These are phyloP conservation scores for Metarhizium rileyi DNA, from an alignment of 2,329 filamentous ascomycete genomes.

Conservation along the genomic window DNA sequence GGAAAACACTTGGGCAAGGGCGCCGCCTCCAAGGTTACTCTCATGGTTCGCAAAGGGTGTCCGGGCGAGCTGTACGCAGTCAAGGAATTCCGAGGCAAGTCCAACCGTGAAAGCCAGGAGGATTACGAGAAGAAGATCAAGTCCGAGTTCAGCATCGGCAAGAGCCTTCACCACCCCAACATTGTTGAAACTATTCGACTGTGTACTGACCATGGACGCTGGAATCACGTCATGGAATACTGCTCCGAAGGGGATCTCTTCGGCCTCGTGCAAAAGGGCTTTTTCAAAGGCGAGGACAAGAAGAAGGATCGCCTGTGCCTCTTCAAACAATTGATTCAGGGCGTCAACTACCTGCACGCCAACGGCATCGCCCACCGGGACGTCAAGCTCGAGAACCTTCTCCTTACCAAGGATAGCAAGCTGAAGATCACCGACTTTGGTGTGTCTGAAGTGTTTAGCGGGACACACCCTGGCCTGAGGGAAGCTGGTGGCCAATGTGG, in stretches of 20 bases:
- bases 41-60: conserved; percentile 65
- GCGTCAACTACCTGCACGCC: conserved; percentile 70
- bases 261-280: conserved; percentile 60
- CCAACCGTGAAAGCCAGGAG: conserved; percentile 54
- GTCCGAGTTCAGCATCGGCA: conserved; percentile 80
- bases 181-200: conserved; percentile 73
- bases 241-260: conserved; percentile 77
- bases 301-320: conserved; percentile 66
- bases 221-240: conserved; percentile 92
- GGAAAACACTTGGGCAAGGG: conserved; percentile 73
- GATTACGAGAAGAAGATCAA: conserved; percentile 87
- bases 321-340: conserved; percentile 82
- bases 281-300: conserved; percentile 55
- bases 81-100: conserved; percentile 75
- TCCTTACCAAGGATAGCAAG: conserved; percentile 69
- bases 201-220: conserved; percentile 63
- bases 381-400: conserved; percentile 80
- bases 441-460: conserved; percentile 76
- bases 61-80: conserved; percentile 65
- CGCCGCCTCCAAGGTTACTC: conserved; percentile 69
- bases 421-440: conserved; percentile 91
- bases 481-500: conserved; percentile 66
- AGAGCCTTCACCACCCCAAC: conserved; percentile 77
- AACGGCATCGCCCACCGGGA: conserved; percentile 86
- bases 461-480: conserved; percentile 68